A percentile compares a stretch with the other conserved stretches of the same genome.
Evolutionary conservation across 2,329 filamentous ascomycete genomes (phyloP).

Genomic region (Colletotrichum nymphaeae): DNA sequence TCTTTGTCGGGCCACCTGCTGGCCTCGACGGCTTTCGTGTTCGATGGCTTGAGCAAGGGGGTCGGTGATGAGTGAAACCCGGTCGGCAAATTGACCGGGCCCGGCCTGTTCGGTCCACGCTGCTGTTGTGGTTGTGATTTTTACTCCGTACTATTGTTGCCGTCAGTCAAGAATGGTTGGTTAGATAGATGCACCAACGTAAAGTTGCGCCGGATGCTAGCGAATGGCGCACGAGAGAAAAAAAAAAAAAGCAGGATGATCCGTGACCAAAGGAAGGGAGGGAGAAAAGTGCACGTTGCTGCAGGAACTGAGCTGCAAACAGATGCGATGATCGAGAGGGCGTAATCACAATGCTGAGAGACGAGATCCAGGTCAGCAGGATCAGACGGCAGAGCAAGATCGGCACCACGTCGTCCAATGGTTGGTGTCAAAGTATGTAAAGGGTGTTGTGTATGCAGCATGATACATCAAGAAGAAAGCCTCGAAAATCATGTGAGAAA

Average conservation of each 20-base stretch:
- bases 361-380: background rate
- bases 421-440: constrained; percentile 19
- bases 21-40: constrained; percentile 2
- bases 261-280: background rate
- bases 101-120: background rate
- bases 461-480: constrained; percentile 17
- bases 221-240: background rate
- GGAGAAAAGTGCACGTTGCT: background rate
- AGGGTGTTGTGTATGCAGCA: constrained; percentile 12
- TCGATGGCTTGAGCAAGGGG: background rate
- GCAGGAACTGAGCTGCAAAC: constrained; percentile 3
- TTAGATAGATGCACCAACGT: background rate
- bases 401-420: constrained; percentile 9
- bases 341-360: background rate
- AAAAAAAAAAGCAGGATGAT: background rate
- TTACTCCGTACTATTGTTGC: background rate
- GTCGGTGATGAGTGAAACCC: background rate
- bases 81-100: background rate
- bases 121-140: background rate
- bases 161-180: background rate
- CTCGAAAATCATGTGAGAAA: background rate
- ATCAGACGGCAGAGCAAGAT: background rate
- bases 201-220: background rate
- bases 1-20: background rate
- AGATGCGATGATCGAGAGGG: background rate